A percentile compares a stretch with the other conserved stretches of the same genome.
These are phyloP conservation scores for Talaromyces thailandensis DNA, from an alignment of 495 filamentous ascomycete genomes.

Conservation along the genomic window DNA sequence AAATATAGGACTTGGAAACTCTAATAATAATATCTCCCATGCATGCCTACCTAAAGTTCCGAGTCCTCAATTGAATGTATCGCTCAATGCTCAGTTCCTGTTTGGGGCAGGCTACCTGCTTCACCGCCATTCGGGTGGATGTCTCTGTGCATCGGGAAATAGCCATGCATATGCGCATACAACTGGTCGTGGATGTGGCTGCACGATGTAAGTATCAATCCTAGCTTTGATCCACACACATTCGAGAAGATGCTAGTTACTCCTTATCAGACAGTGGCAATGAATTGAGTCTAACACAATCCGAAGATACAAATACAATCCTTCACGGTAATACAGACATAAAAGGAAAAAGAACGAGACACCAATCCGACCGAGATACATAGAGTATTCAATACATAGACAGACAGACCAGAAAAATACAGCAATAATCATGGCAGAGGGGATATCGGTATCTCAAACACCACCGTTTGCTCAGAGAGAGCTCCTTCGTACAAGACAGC, in stretches of 20 bases:
- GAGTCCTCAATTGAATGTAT: background rate
- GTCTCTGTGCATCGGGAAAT: background rate
- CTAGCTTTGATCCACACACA: background rate
- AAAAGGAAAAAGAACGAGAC: background rate
- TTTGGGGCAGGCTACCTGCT: background rate
- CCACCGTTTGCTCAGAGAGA: background rate
- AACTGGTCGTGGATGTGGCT: background rate
- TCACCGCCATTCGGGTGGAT: background rate
- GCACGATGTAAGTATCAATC: background rate
- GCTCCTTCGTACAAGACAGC: background rate
- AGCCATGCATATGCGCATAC: background rate
- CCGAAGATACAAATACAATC: background rate
- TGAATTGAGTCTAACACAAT: background rate
- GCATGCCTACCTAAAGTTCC: slow-evolving; percentile 4
- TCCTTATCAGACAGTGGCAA: background rate
- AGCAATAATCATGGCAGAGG: background rate
- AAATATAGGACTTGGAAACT: background rate
- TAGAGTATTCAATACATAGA: background rate
- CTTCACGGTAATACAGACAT: background rate
- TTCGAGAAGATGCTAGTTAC: background rate
- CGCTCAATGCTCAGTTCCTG: background rate
- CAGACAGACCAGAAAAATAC: background rate
- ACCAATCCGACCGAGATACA: background rate
- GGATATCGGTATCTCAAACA: background rate
- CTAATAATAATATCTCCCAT: background rate